A percentile compares a stretch with the other conserved stretches of the same genome.
These are phyloP conservation scores for Vicia sativa DNA, from an alignment of 306 rosid species.

Conservation along the genomic window DNA sequence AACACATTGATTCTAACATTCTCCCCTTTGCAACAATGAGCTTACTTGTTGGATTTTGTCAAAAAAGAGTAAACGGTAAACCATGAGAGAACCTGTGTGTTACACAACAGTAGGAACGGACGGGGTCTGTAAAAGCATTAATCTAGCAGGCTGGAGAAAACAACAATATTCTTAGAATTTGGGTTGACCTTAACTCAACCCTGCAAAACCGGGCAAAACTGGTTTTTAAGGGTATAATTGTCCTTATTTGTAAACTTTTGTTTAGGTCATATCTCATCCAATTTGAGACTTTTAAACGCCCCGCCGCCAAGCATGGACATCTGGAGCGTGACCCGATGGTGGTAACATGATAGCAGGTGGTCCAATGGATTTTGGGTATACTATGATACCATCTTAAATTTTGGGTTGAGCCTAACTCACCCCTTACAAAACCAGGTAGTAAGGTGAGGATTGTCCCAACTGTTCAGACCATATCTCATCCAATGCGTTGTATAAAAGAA, in stretches of 20 bases:
- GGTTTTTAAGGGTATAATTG: background rate
- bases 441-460: background rate
- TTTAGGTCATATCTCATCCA: background rate
- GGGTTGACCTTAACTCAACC: background rate
- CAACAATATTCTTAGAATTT: background rate
- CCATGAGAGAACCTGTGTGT: background rate
- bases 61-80: background rate
- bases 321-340: no score
- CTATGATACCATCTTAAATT: no score
- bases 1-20: constrained; percentile 5
- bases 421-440: background rate
- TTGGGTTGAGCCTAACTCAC: background rate
- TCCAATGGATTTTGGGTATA: no score
- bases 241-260: background rate
- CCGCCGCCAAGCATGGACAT: no score
- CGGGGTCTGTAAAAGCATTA: background rate
- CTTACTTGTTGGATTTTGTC: background rate
- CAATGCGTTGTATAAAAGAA: background rate
- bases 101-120: background rate
- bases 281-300: no score
- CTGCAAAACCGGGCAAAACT: background rate
- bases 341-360: no score
- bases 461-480: background rate
- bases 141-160: background rate
- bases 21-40: constrained; percentile 9